Percentiles rank a stretch among this genome's conserved stretches.
Evolutionary conservation across 2,329 filamentous ascomycete species (phyloP).

Genomic region (Thelonectria olida): DNA sequence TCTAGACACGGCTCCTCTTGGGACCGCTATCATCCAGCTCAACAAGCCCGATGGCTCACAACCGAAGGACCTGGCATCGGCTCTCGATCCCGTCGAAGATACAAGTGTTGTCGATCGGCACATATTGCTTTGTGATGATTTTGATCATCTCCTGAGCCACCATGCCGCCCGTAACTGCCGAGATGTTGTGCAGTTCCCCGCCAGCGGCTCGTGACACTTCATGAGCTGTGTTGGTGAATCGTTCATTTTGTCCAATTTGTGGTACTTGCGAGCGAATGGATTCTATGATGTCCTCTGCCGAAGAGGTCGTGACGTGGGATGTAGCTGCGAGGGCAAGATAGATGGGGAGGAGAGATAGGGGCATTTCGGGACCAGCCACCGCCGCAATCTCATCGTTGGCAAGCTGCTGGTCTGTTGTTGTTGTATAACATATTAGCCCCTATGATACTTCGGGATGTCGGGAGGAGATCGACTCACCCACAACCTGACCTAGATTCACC

Average conservation of each 20-base stretch:
- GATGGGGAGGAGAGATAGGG: constrained; percentile 71
- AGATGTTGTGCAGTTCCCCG: constrained; percentile 92
- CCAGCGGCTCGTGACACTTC: constrained; percentile 81
- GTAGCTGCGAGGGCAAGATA: constrained; percentile 72
- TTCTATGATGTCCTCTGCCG: constrained; percentile 63
- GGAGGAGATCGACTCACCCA: constrained; percentile 56
- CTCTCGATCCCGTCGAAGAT: constrained; percentile 75
- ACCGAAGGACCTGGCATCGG: constrained; percentile 66
- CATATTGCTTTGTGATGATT: constrained; percentile 77
- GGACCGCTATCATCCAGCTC: not conserved
- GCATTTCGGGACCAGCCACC: constrained; percentile 56
- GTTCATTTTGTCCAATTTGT: constrained; percentile 58
- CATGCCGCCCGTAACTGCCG: constrained; percentile 87
- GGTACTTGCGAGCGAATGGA: constrained; percentile 55
- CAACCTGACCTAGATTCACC: constrained; percentile 60
- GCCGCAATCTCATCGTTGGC: constrained; percentile 63
- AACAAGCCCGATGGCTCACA: constrained; percentile 45
- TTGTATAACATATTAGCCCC: not conserved
- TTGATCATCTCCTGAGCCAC: constrained; percentile 98
- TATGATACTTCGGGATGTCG: not conserved
- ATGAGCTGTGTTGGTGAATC: constrained; percentile 63
- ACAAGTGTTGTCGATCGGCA: constrained; percentile 76
- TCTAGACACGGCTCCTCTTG: not conserved
- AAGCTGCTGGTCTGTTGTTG: constrained; percentile 60
- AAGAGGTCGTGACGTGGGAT: constrained; percentile 54